A percentile compares a stretch with the other conserved stretches of the same genome.
phyloP scores from a whole-genome alignment of 2,329 filamentous ascomycete species.

The Biscogniauxia mediterranea region DNA sequence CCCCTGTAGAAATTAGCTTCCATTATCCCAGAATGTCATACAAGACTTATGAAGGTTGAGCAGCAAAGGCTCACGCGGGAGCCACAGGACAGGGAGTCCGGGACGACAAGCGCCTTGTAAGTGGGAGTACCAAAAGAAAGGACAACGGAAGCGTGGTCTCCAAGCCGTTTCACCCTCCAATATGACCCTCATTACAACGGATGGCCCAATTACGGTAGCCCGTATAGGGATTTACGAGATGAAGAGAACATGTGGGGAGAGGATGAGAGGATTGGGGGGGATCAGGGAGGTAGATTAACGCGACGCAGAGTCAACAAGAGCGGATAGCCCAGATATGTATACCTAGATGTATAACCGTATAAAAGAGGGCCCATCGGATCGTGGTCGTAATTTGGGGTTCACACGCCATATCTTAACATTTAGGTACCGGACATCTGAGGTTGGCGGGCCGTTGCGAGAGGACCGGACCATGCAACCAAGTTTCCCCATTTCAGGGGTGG shows the following conservation, averaged over 20 bases:
- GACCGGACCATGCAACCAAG: too few species aligned
- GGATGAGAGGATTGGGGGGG: neutral
- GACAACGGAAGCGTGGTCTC: too few species aligned
- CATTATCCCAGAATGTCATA: neutral
- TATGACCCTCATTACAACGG: neutral
- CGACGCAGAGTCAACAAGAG: neutral
- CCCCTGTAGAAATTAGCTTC: neutral
- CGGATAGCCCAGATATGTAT: neutral
- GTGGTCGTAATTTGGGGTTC: neutral
- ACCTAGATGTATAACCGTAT: neutral
- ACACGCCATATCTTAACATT: neutral
- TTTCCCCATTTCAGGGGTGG: too few species aligned
- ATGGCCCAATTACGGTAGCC: neutral
- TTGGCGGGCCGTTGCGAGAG: neutral
- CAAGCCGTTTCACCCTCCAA: neutral
- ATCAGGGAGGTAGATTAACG: neutral
- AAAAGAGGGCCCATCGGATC: neutral
- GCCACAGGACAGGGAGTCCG: neutral
- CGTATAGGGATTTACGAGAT: too few species aligned
- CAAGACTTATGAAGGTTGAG: neutral
- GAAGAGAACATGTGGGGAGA: too few species aligned
- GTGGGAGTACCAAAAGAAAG: too few species aligned
- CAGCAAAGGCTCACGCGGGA: neutral
- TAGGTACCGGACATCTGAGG: neutral
- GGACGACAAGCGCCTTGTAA: too few species aligned